Evolutionary conservation across 306 rosid genomes (phyloP), one percentile per base, ranked within the genome.

Genomic region (Fragaria vesca): DNA sequence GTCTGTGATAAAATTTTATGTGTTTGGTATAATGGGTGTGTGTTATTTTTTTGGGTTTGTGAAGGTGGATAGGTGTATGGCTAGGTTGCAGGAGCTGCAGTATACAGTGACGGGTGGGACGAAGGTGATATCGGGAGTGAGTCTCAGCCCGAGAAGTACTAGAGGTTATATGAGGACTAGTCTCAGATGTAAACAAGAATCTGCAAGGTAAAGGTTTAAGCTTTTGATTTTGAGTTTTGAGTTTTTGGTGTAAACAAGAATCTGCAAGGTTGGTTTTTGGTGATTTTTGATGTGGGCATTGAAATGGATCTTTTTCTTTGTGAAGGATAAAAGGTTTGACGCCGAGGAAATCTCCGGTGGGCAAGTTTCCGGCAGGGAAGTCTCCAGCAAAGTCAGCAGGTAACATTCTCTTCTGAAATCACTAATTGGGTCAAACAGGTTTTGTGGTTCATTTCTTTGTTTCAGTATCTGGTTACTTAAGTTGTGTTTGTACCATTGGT

Each of bases 161-260:
- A 85, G 94, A 85, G 84, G 80, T 60, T 95, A 95, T 80, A 86
- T 95, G 34, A 90, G 87, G 79, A 90, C 99, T 18, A 93, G 97
- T 77, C 97, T 95, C 74, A 87, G 94, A 82, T 95, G 99, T 82
- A 95, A 95, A 89, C 97, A 95, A 82, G 97, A 95, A 80, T 88
- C 98, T 71, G 69, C 75, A 15, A 91, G 97, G 97, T 88, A 78
- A 43, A 48, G 61, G 50, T 55, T 66, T 65, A 32, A 34, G 63
- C 15, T 48, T 62, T 77, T 38, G 72, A 65, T 40, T 42, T 43
- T 36, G 11, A 13, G 11, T 34, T 8, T 47, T 12, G 2, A n/a
- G 12, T 12, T 28, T 38, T 74, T 50, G 34, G 17, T 55, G n/a
- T 24, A 24, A 24, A 24, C 26, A 24, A 24, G 26, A 95, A 80